phyloP scores from a whole-genome alignment of 2,329 filamentous ascomycete species.

The Neonectria coccinea region DNA sequence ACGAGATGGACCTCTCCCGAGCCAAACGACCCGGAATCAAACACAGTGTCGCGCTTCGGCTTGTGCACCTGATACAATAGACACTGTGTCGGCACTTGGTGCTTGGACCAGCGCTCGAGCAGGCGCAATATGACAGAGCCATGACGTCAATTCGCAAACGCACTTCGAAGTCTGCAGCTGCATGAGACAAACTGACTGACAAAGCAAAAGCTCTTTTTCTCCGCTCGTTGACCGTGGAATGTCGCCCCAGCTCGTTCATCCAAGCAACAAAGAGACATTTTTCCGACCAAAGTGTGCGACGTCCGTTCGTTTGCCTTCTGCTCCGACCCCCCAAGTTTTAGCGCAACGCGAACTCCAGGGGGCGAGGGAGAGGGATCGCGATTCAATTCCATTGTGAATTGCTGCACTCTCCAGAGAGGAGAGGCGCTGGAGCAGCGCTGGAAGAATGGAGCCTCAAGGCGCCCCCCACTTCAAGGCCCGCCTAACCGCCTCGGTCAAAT shows the following conservation, averaged over 20 bases:
- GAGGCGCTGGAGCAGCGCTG: slow-evolving; percentile 8
- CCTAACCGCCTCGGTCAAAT: slow-evolving; percentile 31
- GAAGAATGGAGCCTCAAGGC: slow-evolving; percentile 26
- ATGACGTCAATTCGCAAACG: slow-evolving; percentile 42
- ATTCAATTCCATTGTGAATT: background rate
- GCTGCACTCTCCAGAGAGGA: background rate
- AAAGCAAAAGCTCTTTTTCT: slow-evolving; percentile 18
- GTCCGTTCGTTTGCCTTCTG: slow-evolving; percentile 6
- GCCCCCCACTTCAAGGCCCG: slow-evolving; percentile 32
- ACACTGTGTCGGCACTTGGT: slow-evolving; percentile 42
- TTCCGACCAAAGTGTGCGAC: background rate
- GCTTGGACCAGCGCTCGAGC: slow-evolving; percentile 26
- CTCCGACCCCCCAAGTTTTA: slow-evolving; percentile 22
- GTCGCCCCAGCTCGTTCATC: slow-evolving; percentile 7
- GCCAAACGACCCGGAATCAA: slow-evolving; percentile 22
- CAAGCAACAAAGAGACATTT: background rate
- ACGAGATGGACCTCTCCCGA: background rate
- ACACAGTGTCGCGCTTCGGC: slow-evolving; percentile 36
- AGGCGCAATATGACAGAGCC: slow-evolving; percentile 41
- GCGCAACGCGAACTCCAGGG: slow-evolving; percentile 30
- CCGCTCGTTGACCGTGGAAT: slow-evolving; percentile 20
- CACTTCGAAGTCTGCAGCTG: slow-evolving; percentile 17
- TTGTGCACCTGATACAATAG: slow-evolving; percentile 17
- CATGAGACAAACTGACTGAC: slow-evolving; percentile 19
- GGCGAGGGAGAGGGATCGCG: slow-evolving; percentile 1